phyloP scores from a whole-genome alignment of 2,329 filamentous ascomycete species.

The Sordariomycetes sp. region DNA sequence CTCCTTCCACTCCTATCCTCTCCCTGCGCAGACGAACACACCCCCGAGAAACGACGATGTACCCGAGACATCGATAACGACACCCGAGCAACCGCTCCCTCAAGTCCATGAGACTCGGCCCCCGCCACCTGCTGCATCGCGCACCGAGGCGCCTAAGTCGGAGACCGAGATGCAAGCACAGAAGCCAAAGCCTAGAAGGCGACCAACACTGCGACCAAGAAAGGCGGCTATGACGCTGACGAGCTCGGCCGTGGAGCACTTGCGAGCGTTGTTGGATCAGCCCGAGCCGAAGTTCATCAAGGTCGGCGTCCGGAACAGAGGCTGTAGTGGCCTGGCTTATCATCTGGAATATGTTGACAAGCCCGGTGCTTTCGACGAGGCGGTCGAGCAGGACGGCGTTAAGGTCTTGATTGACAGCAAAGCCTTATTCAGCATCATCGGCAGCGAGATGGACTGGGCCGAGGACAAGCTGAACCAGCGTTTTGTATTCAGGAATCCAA shows the following conservation, averaged over 20 bases:
- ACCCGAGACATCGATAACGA: constrained; percentile 37
- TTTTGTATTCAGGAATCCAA: constrained; percentile 94
- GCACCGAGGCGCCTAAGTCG: constrained; percentile 10
- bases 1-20: constrained; percentile 43
- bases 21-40: constrained; percentile 31
- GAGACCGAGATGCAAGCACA: constrained; percentile 58
- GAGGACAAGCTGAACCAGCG: constrained; percentile 89
- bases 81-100: constrained; percentile 31
- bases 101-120: constrained; percentile 41
- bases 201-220: constrained; percentile 45
- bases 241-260: constrained; percentile 67
- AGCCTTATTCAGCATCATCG: constrained; percentile 94
- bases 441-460: constrained; percentile 98
- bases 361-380: constrained; percentile 78
- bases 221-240: constrained; percentile 91
- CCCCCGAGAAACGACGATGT: constrained; percentile 31
- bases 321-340: constrained; percentile 89
- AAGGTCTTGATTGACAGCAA: constrained; percentile 96
- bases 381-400: constrained; percentile 91
- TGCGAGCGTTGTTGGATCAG: constrained; percentile 68
- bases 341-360: constrained; percentile 93
- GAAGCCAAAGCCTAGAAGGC: constrained; percentile 41
- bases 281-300: constrained; percentile 90
- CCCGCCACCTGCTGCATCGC: constrained; percentile 8
- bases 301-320: constrained; percentile 87